These are phyloP conservation scores for Mortierella claussenii DNA, from an alignment of 192 early-diverging fungal genomes.

Conservation along the genomic window DNA sequence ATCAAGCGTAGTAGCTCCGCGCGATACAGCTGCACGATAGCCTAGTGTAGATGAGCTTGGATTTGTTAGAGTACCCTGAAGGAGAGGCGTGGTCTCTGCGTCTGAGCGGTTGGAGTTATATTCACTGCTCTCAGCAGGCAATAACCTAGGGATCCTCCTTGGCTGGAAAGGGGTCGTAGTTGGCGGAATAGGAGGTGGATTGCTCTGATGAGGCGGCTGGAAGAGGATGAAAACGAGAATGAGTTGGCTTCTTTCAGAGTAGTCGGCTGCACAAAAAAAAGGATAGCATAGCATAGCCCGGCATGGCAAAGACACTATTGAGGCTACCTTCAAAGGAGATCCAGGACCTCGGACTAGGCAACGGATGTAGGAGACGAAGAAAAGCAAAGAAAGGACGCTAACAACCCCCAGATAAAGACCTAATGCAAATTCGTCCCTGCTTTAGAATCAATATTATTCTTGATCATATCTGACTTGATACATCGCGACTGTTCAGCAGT, in stretches of 20 bases:
- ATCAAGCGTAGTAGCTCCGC: too few species aligned
- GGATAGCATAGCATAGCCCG: too few species aligned
- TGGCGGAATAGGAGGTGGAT: slow-evolving; percentile 12
- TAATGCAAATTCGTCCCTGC: too few species aligned
- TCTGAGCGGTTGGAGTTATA: neutral
- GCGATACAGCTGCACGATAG: too few species aligned
- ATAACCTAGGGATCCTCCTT: neutral
- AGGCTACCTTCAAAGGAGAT: slow-evolving; percentile 57
- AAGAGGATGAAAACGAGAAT: too few species aligned
- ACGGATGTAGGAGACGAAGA: slow-evolving; percentile 56
- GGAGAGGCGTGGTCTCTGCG: slow-evolving; percentile 21
- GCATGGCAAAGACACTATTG: too few species aligned
- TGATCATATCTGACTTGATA: too few species aligned
- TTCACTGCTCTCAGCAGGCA: neutral
- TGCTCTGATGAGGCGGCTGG: slow-evolving; percentile 14
- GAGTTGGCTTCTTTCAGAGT: too few species aligned
- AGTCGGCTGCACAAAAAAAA: too few species aligned
- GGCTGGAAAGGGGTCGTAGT: slow-evolving; percentile 42
- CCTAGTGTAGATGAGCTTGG: neutral
- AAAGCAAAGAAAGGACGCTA: slow-evolving; percentile 46
- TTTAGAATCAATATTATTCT: too few species aligned
- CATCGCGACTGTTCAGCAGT: too few species aligned
- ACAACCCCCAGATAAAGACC: slow-evolving; percentile 50
- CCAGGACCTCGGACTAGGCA: slow-evolving; percentile 55
- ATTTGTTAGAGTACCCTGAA: neutral